Conservation (phyloP, 768 basidiomycete species). For the Suillus fuscotomentosus region DNA sequence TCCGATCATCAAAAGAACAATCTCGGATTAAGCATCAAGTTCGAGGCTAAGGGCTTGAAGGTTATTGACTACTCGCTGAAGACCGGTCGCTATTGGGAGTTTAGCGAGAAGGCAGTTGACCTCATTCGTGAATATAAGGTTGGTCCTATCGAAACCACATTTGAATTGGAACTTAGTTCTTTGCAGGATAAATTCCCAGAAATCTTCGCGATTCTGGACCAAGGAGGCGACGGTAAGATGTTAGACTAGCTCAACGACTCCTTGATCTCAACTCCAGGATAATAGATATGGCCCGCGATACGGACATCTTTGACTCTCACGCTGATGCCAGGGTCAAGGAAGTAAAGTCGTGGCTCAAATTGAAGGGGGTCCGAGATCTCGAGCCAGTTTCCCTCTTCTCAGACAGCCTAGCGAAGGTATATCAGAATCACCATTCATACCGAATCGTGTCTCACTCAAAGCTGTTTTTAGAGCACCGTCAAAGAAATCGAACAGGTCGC, state of each 20-base stretch:
- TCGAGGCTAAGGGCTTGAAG: slow-evolving; percentile 90
- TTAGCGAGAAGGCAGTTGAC: slow-evolving; percentile 80
- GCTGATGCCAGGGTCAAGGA: slow-evolving; percentile 73
- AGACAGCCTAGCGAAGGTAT: slow-evolving; percentile 87
- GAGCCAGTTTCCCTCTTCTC: slow-evolving; percentile 92
- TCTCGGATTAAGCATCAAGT: slow-evolving; percentile 92
- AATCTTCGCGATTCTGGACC: slow-evolving; percentile 71
- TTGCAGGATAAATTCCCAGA: slow-evolving; percentile 77
- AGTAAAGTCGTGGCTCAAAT: slow-evolving; percentile 82
- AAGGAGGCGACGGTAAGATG: slow-evolving; percentile 61
- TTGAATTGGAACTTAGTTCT: neutral
- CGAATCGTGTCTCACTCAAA: neutral
- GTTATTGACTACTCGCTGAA: slow-evolving; percentile 92
- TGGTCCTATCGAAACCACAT: neutral
- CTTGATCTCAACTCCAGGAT: slow-evolving; percentile 6
- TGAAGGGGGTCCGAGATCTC: slow-evolving; percentile 84
- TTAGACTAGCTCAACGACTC: neutral
- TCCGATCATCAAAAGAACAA: slow-evolving; percentile 81
- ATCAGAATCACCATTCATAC: slow-evolving; percentile 1
- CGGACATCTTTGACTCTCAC: slow-evolving; percentile 54
- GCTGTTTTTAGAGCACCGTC: slow-evolving; percentile 62
- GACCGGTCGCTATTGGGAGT: slow-evolving; percentile 87
- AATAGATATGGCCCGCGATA: slow-evolving; percentile 73
- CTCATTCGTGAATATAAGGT: slow-evolving; percentile 86
- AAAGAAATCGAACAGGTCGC: slow-evolving; percentile 75